Evolutionary conservation across 768 basidiomycete genomes (phyloP).

Genomic region (Ramaria rubella): DNA sequence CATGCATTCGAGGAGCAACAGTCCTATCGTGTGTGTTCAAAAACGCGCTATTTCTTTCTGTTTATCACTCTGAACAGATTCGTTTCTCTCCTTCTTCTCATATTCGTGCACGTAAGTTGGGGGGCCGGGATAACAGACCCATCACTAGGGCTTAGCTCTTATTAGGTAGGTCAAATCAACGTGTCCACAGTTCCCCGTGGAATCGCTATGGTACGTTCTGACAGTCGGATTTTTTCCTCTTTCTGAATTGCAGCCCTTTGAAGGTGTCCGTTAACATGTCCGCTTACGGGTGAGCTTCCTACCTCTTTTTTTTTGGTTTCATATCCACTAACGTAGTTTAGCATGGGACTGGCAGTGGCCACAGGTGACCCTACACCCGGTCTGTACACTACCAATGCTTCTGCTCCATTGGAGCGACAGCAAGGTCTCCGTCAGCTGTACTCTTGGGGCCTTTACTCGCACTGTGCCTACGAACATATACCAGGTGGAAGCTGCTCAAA

Average conservation of each 20-base stretch:
- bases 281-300: slow-evolving; percentile 48
- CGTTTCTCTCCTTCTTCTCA: slow-evolving; percentile 51
- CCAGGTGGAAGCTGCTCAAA: slow-evolving; percentile 60
- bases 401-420: slow-evolving; percentile 48
- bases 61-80: slow-evolving; percentile 28
- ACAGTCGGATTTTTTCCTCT: slow-evolving; percentile 6
- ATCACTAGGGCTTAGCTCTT: slow-evolving; percentile 15
- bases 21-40: slow-evolving; percentile 57
- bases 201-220: slow-evolving; percentile 58
- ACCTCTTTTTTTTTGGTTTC: slow-evolving; percentile 3
- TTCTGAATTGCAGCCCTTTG: slow-evolving; percentile 14
- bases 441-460: slow-evolving; percentile 74
- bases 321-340: slow-evolving; percentile 37
- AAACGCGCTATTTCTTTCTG: slow-evolving; percentile 15
- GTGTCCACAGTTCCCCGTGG: slow-evolving; percentile 64
- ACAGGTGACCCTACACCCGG: slow-evolving; percentile 52
- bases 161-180: slow-evolving; percentile 76
- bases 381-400: slow-evolving; percentile 62
- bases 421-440: slow-evolving; percentile 66
- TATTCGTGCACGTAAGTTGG: slow-evolving; percentile 68
- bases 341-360: slow-evolving; percentile 33
- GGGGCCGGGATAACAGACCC: slow-evolving; percentile 11
- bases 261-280: slow-evolving; percentile 68
- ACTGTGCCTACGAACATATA: slow-evolving; percentile 64
- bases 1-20: slow-evolving; percentile 67